Conservation (phyloP, 352 stramenopile genomes). For the Pythium aphanidermatum region DNA sequence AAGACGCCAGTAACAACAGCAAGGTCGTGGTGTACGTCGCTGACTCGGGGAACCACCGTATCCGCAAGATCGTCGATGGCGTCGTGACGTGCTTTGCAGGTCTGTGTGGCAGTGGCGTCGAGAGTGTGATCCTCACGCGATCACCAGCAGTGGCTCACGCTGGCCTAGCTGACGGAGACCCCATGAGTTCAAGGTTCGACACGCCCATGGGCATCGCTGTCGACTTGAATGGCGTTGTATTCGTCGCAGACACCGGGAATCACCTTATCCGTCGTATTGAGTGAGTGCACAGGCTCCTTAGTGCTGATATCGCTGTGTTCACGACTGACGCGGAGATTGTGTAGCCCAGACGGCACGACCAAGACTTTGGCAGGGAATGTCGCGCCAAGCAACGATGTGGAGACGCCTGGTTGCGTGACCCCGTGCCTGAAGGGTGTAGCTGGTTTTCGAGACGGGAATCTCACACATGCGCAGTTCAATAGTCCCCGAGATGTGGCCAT, state of each 20-base stretch:
- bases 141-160: constrained; percentile 54
- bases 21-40: constrained; percentile 57
- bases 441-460: constrained; percentile 83
- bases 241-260: constrained; percentile 96
- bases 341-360: constrained; percentile 40
- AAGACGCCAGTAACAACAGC: constrained; percentile 22
- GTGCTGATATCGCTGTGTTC: no score
- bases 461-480: constrained; percentile 88
- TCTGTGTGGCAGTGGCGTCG: constrained; percentile 74
- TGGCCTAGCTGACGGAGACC: constrained; percentile 86
- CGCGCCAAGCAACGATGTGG: constrained; percentile 41
- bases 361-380: constrained; percentile 64
- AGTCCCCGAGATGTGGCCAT: constrained; percentile 91
- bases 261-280: constrained; percentile 88
- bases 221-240: constrained; percentile 73
- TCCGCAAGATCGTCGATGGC: constrained; percentile 57
- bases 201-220: constrained; percentile 87
- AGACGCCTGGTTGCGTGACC: constrained; percentile 80
- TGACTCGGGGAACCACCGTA: constrained; percentile 80
- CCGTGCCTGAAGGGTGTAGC: constrained; percentile 87
- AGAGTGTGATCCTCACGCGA: constrained; percentile 35
- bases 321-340: no score
- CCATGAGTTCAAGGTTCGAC: constrained; percentile 84
- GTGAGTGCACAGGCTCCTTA: no score
- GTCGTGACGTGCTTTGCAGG: constrained; percentile 86